These are phyloP conservation scores for Herpetospermum pedunculosum DNA, from an alignment of 306 rosid genomes.

Conservation along the genomic window DNA sequence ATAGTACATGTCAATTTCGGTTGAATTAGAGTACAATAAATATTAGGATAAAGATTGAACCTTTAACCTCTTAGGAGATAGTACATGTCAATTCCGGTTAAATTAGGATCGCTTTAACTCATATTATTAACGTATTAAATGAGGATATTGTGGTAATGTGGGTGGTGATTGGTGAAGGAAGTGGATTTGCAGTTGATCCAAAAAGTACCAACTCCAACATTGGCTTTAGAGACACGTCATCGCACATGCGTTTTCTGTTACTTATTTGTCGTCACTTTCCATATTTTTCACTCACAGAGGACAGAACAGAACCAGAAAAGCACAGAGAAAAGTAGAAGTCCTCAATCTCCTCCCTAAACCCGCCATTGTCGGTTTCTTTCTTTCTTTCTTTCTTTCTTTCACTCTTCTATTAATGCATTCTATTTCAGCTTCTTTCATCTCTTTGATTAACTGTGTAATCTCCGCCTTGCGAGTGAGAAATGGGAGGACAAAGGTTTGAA, in stretches of 20 bases:
- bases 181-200: neutral
- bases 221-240: constrained; percentile 4
- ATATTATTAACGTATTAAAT: too few relatives aligned
- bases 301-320: neutral
- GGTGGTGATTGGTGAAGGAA: neutral
- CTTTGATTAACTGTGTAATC: neutral
- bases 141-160: neutral
- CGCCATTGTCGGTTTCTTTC: neutral
- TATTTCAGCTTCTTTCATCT: neutral
- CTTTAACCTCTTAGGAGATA: too few relatives aligned
- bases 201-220: neutral
- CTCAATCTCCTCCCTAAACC: neutral
- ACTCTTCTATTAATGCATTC: neutral
- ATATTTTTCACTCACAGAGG: neutral
- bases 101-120: too few relatives aligned
- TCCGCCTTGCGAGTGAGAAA: neutral
- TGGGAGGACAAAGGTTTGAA: neutral
- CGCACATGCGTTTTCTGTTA: constrained; percentile 8
- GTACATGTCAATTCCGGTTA: too few relatives aligned
- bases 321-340: neutral
- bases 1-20: too few relatives aligned
- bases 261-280: neutral
- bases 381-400: neutral
- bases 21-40: too few relatives aligned
- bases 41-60: too few relatives aligned